phyloP scores from a whole-genome alignment of 352 stramenopile species.

The Halophytophthora batemanensis region DNA sequence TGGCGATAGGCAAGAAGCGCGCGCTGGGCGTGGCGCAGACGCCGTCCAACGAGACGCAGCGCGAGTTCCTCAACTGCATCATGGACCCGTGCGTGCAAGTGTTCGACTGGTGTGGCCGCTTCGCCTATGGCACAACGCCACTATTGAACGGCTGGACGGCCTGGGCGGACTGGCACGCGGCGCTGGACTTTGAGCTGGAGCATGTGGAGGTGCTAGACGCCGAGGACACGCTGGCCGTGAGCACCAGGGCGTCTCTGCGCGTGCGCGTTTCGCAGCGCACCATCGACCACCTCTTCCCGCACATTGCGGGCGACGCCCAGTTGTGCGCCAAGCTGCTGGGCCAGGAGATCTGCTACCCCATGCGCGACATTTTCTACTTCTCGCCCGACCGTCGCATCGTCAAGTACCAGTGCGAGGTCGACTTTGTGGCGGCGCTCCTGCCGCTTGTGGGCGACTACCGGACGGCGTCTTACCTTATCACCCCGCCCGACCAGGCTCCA shows the following conservation, averaged over 20 bases:
- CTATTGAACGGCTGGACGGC: conserved; percentile 39
- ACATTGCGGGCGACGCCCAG: conserved; percentile 19
- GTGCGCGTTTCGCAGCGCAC: conserved; percentile 36
- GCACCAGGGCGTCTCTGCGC: conserved; percentile 29
- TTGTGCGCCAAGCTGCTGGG: conserved; percentile 29
- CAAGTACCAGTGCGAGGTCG: conserved; percentile 44
- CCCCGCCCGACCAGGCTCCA: conserved; percentile 26
- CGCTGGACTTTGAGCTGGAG: conserved; percentile 33
- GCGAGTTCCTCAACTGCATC: conserved; percentile 38
- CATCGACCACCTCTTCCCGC: conserved; percentile 40
- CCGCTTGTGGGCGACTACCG: conserved; percentile 28
- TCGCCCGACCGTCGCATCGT: conserved; percentile 32
- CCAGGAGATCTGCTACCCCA: conserved; percentile 37
- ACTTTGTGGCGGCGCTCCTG: conserved; percentile 34
- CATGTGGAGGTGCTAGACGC: conserved; percentile 35
- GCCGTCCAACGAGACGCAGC: conserved; percentile 27
- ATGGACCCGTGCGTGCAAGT: conserved; percentile 42
- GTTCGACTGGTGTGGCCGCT: conserved; percentile 41
- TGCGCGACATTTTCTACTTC: conserved; percentile 48
- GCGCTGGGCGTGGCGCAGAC: conserved; percentile 11
- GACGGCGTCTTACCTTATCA: conserved; percentile 34
- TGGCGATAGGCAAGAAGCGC: conserved; percentile 24
- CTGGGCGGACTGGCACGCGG: conserved; percentile 37
- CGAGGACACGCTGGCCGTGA: conserved; percentile 32
- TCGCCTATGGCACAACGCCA: conserved; percentile 23